Percentiles rank a stretch among this genome's conserved stretches.
phyloP scores from a whole-genome alignment of 768 basidiomycete genomes.

The Xerocomellus amylosporus region DNA sequence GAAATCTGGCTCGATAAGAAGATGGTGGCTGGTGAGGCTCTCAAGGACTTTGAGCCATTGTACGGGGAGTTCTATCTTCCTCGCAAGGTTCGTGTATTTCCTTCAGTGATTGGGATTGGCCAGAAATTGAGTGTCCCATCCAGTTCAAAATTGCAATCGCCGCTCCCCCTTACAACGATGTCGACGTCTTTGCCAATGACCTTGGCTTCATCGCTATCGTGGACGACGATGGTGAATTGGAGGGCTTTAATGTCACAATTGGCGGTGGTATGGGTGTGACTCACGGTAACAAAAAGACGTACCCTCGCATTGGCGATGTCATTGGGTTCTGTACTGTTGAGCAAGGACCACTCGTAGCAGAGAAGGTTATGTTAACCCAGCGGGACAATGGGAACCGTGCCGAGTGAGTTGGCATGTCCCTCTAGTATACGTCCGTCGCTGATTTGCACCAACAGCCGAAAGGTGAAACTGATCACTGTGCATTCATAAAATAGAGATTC shows the following conservation, averaged over 20 bases:
- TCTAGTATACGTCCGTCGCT: background rate
- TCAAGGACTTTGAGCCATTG: conserved; percentile 94
- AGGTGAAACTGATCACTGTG: conserved; percentile 36
- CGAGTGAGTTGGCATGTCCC: conserved; percentile 57
- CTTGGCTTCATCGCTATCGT: conserved; percentile 96
- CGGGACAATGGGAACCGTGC: conserved; percentile 93
- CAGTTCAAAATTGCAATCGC: conserved; percentile 98
- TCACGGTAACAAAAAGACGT: conserved; percentile 98
- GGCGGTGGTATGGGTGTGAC: conserved; percentile 99
- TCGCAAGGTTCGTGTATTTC: conserved; percentile 64
- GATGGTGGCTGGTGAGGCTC: conserved; percentile 87
- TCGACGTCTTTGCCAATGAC: conserved; percentile 94
- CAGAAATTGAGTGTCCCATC: background rate
- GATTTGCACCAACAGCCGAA: conserved; percentile 43
- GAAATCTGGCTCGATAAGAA: conserved; percentile 99
- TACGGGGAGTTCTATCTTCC: conserved; percentile 98
- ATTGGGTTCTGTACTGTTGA: conserved; percentile 92
- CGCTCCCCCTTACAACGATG: conserved; percentile 94
- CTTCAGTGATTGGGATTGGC: background rate
- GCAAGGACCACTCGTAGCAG: conserved; percentile 82
- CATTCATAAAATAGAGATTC: background rate
- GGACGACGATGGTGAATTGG: conserved; percentile 66
- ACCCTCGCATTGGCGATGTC: conserved; percentile 82
- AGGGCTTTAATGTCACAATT: conserved; percentile 90
- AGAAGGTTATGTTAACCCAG: conserved; percentile 92